Evolutionary conservation across 345 rosid species (phyloP).

Genomic region (Citrus reticulata): DNA sequence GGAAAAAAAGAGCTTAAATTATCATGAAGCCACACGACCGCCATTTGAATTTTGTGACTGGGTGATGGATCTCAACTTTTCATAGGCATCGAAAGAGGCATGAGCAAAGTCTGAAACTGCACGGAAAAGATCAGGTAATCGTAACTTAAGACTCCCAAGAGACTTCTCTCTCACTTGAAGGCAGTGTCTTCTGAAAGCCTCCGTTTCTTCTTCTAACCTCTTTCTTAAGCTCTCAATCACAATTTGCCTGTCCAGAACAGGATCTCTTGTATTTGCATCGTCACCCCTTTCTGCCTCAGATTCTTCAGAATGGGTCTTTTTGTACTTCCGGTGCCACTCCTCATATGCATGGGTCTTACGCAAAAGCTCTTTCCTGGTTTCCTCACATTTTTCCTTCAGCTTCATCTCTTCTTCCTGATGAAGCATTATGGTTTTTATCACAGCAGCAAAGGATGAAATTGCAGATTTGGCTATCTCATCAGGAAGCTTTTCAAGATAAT

Average conservation of each 20-base stretch:
- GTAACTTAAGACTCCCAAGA: constrained; percentile 67
- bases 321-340: constrained; percentile 82
- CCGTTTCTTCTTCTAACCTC: constrained; percentile 69
- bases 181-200: constrained; percentile 67
- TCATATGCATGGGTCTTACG: constrained; percentile 77
- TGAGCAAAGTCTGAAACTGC: constrained; percentile 73
- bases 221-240: constrained; percentile 68
- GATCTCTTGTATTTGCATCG: constrained; percentile 51
- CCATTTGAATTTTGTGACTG: constrained; percentile 30
- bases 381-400: constrained; percentile 78
- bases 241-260: constrained; percentile 63
- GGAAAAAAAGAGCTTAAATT: not conserved
- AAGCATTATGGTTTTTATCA: constrained; percentile 53
- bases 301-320: constrained; percentile 42
- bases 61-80: constrained; percentile 45
- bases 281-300: constrained; percentile 52
- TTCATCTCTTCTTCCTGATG: constrained; percentile 92
- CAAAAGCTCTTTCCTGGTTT: constrained; percentile 61
- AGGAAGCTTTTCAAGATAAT: constrained; percentile 67
- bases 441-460: constrained; percentile 70
- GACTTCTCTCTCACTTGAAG: constrained; percentile 92
- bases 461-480: constrained; percentile 88
- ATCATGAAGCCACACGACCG: not conserved
- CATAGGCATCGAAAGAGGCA: constrained; percentile 65
- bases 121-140: constrained; percentile 82